Evolutionary conservation across 495 filamentous ascomycete species (phyloP), one percentile per base, ranked within the genome.

Genomic region (Tuber borchii): DNA sequence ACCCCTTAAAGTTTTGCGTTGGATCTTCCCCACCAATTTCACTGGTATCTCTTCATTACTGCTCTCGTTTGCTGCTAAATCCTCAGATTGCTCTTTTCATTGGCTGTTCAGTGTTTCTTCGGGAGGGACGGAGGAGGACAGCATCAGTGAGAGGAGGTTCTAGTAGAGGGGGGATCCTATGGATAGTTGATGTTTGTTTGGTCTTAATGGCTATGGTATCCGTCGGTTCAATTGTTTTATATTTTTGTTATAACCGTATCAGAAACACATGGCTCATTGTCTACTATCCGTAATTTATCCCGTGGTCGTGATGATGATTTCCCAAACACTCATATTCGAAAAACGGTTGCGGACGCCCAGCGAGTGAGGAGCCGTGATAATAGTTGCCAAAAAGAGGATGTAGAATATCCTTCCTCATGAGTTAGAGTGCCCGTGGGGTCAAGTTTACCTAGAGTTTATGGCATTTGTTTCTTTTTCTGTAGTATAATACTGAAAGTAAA

Each of bases 1-100:
- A 78, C 76, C 74, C 72, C 71, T 75, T 75, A 75, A 74, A 79
- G 26, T 61, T 7, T 79, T 78, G 78, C 78, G 78, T 79, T 79
- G 78, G 76, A 79, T 79, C 73, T 75, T 73, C 45, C 71, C n/a
- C 22, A 61, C n/a, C 31, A 61, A 61, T 61, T 61, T 61, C 14
- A 31, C 10, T 46, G 40, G 42, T 51, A 75, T 73, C 40, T 78
- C 56, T 70, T 45, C 45, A 70, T 65, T 68, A 39, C 19, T 70
- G 48, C 71, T 69, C 69, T 42, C 70, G 61, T 51, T 79, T 74
- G 40, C 51, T 65, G 70, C 73, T 70, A 73, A 78, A 34, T 79
- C 43, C 22, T 26, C 10, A 31, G 22, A n/a, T 74, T 79, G 40
- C 73, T 70, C 26, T 20, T 71, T 51, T 37, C 34, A 45, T 71